phyloP scores from a whole-genome alignment of 192 early-diverging fungal species.

The Pilobolus umbonatus region DNA sequence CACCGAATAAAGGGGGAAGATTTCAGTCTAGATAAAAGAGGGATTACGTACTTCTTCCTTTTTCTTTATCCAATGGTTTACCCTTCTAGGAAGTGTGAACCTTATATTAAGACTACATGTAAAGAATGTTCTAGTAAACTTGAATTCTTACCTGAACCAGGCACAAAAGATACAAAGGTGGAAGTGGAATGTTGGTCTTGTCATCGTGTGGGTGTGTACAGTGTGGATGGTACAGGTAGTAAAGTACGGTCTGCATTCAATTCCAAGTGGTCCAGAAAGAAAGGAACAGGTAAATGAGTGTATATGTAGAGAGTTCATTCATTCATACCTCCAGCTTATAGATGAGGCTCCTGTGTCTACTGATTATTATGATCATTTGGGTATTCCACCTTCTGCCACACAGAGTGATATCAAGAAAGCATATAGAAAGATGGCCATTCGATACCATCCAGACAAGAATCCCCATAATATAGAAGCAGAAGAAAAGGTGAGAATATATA shows the following conservation, averaged over 20 bases:
- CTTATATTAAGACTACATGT: slow-evolving; percentile 45
- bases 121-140: slow-evolving; percentile 41
- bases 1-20: no score
- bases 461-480: slow-evolving; percentile 25
- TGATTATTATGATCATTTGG: slow-evolving; percentile 88
- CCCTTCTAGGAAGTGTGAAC: slow-evolving; percentile 47
- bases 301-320: background rate
- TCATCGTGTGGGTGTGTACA: slow-evolving; percentile 36
- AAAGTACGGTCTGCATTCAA: slow-evolving; percentile 19
- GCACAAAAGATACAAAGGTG: slow-evolving; percentile 27
- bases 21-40: no score
- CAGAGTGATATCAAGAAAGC: slow-evolving; percentile 88
- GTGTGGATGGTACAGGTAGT: slow-evolving; percentile 36
- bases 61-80: no score
- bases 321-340: slow-evolving; percentile 41
- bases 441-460: slow-evolving; percentile 90
- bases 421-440: slow-evolving; percentile 79
- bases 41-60: no score
- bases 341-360: slow-evolving; percentile 78
- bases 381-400: slow-evolving; percentile 68
- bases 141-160: slow-evolving; percentile 45
- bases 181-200: slow-evolving; percentile 54
- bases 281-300: slow-evolving; percentile 30
- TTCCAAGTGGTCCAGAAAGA: slow-evolving; percentile 18
- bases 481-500: slow-evolving; percentile 18